Conservation (phyloP, 306 rosid species). For the Oxytropis ochrocephala region DNA sequence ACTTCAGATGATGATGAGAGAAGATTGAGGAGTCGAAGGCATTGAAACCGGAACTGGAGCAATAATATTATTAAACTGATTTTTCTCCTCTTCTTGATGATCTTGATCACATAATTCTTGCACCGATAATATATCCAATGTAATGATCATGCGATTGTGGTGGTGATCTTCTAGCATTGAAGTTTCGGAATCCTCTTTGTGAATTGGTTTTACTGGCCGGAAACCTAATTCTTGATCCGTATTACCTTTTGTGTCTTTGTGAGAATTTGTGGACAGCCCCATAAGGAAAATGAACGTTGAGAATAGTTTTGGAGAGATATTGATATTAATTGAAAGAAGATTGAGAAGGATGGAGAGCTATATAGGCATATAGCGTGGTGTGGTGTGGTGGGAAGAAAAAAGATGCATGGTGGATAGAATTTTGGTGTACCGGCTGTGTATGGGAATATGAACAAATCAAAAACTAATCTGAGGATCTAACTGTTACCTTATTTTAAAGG, state of each 20-base stretch:
- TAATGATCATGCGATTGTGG: background rate
- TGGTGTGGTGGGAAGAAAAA: background rate
- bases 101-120: background rate
- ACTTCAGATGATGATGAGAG: background rate
- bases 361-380: too few species aligned
- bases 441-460: background rate
- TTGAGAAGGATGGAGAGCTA: background rate
- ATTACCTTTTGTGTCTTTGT: conserved; percentile 27
- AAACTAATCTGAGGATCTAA: background rate
- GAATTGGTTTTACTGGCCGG: conserved; percentile 12
- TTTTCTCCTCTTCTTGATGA: background rate
- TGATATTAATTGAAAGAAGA: background rate
- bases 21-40: background rate
- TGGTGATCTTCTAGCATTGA: background rate
- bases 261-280: conserved; percentile 30
- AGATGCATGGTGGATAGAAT: conserved; percentile 1
- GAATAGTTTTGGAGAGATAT: too few species aligned
- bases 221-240: conserved; percentile 18
- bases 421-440: background rate
- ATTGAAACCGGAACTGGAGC: background rate
- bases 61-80: background rate
- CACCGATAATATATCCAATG: background rate
- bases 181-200: background rate
- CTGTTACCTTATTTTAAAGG: conserved; percentile 3
- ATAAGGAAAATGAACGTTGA: too few species aligned